These are phyloP conservation scores for Cubamyces lactineus DNA, from an alignment of 768 basidiomycete genomes.

Conservation along the genomic window DNA sequence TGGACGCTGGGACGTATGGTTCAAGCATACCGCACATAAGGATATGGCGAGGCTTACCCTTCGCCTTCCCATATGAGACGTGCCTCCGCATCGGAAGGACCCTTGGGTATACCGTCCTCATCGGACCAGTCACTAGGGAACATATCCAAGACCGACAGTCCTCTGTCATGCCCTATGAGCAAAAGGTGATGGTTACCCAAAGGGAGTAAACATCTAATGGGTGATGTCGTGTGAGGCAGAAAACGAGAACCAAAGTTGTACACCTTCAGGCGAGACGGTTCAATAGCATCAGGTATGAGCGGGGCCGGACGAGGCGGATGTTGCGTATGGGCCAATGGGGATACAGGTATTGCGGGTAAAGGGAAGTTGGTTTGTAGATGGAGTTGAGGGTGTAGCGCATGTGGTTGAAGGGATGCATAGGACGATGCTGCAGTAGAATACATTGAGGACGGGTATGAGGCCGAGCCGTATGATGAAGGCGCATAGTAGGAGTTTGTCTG, in stretches of 20 bases:
- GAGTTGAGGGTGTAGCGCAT: constrained; percentile 22
- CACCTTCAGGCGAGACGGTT: constrained; percentile 66
- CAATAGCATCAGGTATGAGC: constrained; percentile 44
- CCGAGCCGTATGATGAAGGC: constrained; percentile 8
- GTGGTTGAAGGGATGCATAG: constrained; percentile 14
- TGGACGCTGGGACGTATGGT: constrained; percentile 53
- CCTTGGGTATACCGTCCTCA: constrained; percentile 43
- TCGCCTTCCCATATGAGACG: constrained; percentile 78
- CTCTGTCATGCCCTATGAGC: constrained; percentile 80
- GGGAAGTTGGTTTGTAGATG: constrained; percentile 32
- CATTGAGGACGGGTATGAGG: constrained; percentile 22
- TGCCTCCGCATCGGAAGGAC: constrained; percentile 72
- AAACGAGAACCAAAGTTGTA: constrained; percentile 87
- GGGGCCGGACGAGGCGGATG: constrained; percentile 23
- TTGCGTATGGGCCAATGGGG: constrained; percentile 30
- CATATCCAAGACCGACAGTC: constrained; percentile 82
- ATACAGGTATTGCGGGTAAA: constrained; percentile 20
- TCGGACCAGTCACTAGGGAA: constrained; percentile 74
- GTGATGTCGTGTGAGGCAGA: constrained; percentile 75
- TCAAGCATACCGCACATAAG: not conserved
- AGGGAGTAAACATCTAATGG: constrained; percentile 77
- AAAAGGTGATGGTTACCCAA: constrained; percentile 63
- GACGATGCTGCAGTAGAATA: constrained; percentile 24
- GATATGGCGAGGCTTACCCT: constrained; percentile 49
- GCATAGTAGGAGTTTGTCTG: constrained; percentile 17